Evolutionary conservation across 2,329 filamentous ascomycete genomes (phyloP).

Genomic region (Pseudonectria buxi): DNA sequence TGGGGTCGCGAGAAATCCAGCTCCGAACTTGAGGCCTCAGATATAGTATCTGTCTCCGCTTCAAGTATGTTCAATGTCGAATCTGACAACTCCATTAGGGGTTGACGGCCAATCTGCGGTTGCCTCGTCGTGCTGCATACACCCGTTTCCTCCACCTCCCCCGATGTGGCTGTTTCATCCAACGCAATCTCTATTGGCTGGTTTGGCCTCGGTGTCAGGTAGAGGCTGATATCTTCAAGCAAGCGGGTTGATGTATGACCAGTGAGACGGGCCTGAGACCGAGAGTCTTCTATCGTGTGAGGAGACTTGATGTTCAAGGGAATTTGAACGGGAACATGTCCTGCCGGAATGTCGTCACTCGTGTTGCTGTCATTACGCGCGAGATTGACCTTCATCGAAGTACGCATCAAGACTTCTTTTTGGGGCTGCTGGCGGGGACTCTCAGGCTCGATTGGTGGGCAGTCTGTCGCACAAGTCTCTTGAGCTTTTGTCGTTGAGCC

Average conservation of each 20-base stretch:
- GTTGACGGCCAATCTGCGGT: conserved; percentile 9
- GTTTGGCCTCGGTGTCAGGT: conserved; percentile 20
- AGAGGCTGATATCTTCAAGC: conserved; percentile 24
- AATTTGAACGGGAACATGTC: conserved; percentile 21
- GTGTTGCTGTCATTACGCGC: conserved; percentile 24
- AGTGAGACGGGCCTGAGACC: conserved; percentile 1
- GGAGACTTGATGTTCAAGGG: conserved; percentile 8
- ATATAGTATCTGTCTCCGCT: conserved; percentile 10
- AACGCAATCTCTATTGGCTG: conserved; percentile 27
- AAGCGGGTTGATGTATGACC: conserved; percentile 4
- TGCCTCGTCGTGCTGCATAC: conserved; percentile 4
- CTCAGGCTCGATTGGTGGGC: no score
- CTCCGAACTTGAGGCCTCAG: conserved; percentile 3
- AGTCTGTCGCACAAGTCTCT: no score
- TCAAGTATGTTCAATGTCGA: conserved; percentile 13
- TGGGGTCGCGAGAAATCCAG: conserved; percentile 3
- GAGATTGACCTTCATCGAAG: conserved; percentile 26
- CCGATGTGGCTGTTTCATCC: conserved; percentile 28
- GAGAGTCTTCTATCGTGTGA: conserved; percentile 1
- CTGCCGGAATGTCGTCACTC: conserved; percentile 20
- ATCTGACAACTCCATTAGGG: conserved; percentile 17
- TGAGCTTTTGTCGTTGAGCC: background rate
- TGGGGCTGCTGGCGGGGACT: conserved; percentile 1
- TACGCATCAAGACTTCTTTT: conserved; percentile 21
- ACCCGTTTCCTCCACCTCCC: conserved; percentile 3